Base-by-base conservation (phyloP, 2,329 filamentous ascomycete genomes). In the Stachybotrys chartarum region DNA sequence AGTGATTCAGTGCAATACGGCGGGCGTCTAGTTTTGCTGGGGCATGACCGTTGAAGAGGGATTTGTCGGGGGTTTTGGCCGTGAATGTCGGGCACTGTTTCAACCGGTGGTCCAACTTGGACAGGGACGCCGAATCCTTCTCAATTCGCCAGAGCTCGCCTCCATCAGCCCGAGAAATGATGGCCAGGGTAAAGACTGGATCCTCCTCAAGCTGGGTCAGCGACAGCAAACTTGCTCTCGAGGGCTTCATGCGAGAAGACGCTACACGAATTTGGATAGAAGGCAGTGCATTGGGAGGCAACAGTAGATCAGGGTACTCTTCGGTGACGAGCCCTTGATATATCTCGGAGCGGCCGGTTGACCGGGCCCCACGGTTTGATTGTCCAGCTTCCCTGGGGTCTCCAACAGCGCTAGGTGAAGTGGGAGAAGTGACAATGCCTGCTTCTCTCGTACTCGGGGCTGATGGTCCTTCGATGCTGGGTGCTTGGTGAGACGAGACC, bases 181-280 rank as follows among this genome's bases (percentile, higher is more conserved):
- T 77, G 17, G 91, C 92, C 54, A 99, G 77, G 0, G 91, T 96
- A 65, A 97, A 97, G 0, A 97, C 93, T 0, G 92, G 91, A 63
- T 97, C 92, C 66, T 96, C 93, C 56, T 97, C 92, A 18, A 88
- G 77, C 58, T 90, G 86, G 52, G 85, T 93, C 11, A 91, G 77
- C 2, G 86, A 89, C 64, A 96, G 77, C 62, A 94, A 82, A 68
- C 92, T 97, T 44, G 91, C 85, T 59, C 93, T 81, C 0, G 93
- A 96, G 14, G 93, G 94, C 66, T 90, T 91, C 78, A 99, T 85
- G n/a, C 94, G 86, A 24, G 94, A 97, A 5, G 94, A 97, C 4
- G 91, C 90, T 5, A 97, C 93, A 68, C 83, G 90, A 51, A 97
- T 85, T 59, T 88, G 83, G 55, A 99, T 87, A 1, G 90, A 90